Evolutionary conservation across 306 rosid genomes (phyloP).

Genomic region (Heteromeles arbutifolia): DNA sequence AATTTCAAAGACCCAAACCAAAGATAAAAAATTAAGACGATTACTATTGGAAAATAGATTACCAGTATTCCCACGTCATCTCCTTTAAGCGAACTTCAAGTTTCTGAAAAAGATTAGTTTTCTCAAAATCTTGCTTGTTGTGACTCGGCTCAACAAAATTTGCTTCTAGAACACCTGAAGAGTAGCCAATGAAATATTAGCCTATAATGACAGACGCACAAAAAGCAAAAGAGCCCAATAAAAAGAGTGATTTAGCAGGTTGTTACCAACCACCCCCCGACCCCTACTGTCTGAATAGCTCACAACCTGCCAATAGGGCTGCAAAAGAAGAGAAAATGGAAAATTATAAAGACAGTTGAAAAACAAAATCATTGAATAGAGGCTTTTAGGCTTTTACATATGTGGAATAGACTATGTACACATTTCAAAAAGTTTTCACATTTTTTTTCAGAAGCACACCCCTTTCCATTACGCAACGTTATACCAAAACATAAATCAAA

Average conservation of each 20-base stretch:
- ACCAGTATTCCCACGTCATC: slow-evolving; percentile 95
- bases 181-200: slow-evolving; percentile 17
- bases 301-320: slow-evolving; percentile 96
- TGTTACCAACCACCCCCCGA: slow-evolving; percentile 88
- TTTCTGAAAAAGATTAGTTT: slow-evolving; percentile 78
- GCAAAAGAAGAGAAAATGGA: slow-evolving; percentile 25
- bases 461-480: background rate
- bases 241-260: slow-evolving; percentile 9
- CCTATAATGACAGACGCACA: background rate
- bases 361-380: background rate
- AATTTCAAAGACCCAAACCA: too few relatives aligned
- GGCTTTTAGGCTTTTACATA: background rate
- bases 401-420: background rate
- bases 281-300: slow-evolving; percentile 52
- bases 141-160: slow-evolving; percentile 85
- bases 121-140: slow-evolving; percentile 95
- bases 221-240: slow-evolving; percentile 5
- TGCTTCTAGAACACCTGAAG: slow-evolving; percentile 76
- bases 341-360: background rate
- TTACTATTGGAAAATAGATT: slow-evolving; percentile 6
- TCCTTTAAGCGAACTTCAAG: slow-evolving; percentile 79
- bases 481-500: background rate
- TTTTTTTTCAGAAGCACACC: background rate
- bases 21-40: background rate
- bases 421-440: background rate